phyloP scores from a whole-genome alignment of 2,329 filamentous ascomycete genomes.

The Grosmannia clavigera region DNA sequence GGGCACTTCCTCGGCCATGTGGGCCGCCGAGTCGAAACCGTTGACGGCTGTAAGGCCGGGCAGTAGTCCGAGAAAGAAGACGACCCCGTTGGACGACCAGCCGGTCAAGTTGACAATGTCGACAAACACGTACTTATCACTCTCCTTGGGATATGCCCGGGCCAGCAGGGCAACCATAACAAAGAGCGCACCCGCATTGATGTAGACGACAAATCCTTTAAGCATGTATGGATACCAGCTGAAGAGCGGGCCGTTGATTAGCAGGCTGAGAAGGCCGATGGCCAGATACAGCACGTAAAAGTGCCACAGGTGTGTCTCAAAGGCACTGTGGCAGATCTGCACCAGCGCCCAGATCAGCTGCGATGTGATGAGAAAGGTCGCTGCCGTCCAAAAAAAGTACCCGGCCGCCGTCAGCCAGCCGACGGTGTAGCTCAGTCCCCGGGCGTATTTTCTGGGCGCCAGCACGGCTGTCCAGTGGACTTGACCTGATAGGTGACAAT shows the following conservation, averaged over 20 bases:
- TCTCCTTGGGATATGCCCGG: not conserved
- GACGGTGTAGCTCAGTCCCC: not conserved
- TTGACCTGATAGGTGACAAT: not conserved
- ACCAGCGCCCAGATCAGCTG: constrained; percentile 4
- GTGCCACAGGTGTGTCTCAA: not conserved
- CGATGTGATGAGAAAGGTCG: not conserved
- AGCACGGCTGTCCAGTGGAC: constrained; percentile 1
- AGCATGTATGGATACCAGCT: not conserved
- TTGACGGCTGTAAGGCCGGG: not conserved
- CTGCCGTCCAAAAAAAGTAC: constrained; percentile 1
- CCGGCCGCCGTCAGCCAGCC: not conserved
- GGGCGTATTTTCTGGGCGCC: not conserved
- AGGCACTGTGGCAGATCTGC: not conserved
- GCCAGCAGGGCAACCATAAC: not conserved
- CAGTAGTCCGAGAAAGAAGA: constrained; percentile 2
- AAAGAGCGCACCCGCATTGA: constrained; percentile 1
- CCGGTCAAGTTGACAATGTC: constrained; percentile 3
- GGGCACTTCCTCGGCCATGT: constrained; percentile 2
- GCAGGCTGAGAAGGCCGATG: not conserved
- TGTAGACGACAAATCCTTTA: not conserved
- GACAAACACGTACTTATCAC: not conserved
- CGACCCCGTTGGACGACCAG: constrained; percentile 3
- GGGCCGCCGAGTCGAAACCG: not conserved
- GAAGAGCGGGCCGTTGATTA: not conserved
- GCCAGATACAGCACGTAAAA: not conserved